Evolutionary conservation across 139 green algal species (phyloP).

Genomic region (Penium margaritaceum): DNA sequence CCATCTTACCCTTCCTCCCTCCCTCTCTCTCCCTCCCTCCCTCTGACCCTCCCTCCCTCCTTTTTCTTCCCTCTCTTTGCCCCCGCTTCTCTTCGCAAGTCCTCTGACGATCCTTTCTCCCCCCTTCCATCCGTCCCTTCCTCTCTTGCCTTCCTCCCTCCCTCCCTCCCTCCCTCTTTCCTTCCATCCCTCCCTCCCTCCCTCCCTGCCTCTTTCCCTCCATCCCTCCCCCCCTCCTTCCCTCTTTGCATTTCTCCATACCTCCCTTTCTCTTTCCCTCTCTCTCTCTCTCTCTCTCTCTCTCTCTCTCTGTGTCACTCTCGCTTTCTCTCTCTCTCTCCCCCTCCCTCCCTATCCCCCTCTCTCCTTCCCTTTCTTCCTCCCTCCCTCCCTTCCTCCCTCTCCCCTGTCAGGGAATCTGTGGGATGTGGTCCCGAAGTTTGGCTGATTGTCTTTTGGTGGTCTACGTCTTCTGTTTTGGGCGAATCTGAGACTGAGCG

Average conservation of each 20-base stretch:
- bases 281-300: constrained; percentile 3
- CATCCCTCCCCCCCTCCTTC: background rate
- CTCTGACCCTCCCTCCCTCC: background rate
- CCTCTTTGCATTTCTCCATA: constrained; percentile 3
- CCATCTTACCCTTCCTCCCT: background rate
- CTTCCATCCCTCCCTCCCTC: background rate
- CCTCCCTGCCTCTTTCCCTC: background rate
- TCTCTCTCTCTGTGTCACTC: constrained; percentile 7
- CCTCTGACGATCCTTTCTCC: background rate
- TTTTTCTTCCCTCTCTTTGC: background rate
- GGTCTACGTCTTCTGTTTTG: too few relatives aligned
- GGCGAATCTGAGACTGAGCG: too few relatives aligned
- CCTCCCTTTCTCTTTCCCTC: background rate
- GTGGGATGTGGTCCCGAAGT: too few relatives aligned
- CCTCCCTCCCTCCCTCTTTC: background rate
- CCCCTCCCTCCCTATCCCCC: constrained; percentile 78
- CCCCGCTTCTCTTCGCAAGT: background rate
- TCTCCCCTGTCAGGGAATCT: too few relatives aligned
- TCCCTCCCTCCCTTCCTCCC: too few relatives aligned
- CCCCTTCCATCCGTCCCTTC: background rate
- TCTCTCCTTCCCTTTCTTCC: constrained; percentile 97
- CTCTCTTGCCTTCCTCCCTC: background rate
- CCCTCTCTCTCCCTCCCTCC: background rate
- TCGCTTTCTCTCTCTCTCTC: constrained; percentile 20
- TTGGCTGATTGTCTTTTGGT: too few relatives aligned